Base-by-base conservation (phyloP, 495 filamentous ascomycete species). In the Lasiosphaeria ovina region DNA sequence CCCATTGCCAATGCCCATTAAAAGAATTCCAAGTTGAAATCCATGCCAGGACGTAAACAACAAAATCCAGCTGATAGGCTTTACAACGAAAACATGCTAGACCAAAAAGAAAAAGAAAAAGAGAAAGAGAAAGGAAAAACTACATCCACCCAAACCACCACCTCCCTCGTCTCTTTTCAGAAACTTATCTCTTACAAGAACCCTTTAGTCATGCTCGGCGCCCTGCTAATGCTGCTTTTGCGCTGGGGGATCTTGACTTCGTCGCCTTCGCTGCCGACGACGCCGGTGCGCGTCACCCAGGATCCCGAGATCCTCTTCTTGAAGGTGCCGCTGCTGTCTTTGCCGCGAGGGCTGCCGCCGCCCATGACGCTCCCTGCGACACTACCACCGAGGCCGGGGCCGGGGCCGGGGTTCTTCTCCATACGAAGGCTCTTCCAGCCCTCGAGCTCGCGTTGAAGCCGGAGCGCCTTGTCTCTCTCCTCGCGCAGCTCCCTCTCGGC, bases 401-500 rank as follows among this genome's bases (percentile, higher is more conserved):
- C 62, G 53, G 69, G 62, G 11, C 64, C 66, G 12, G 44, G 5
- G 8, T 2, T 76, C 69, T 76, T 81, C 68, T 93, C 90, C 63
- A 86, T 76, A 48, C 91, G 79, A 38, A 92, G 71, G 11, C 79
- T 84, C 67, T 93, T 96, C 87, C 89, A 91, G 3, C 86, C 87
- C 62, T 96, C 93, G 8, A 97, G 71, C 74, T 98, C 94, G 31
- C 92, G 82, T 72, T 97, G 94, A 35, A 97, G 72, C n/a, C 87
- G 76, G 52, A 96, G 72, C 3, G 79, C 81, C 72, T 90, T 93
- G 75, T 97, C 95, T 16, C 81, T 84, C 75, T 98, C 95, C 70
- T 97, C 91, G 17, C 91, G 82, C 16, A 97, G 77, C 65, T 98
- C 94, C 17, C 95, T 83, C 72, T 98, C 93, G 3, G 91, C 90